Evolutionary conservation across 2,329 filamentous ascomycete genomes (phyloP).

Genomic region (Penicillium sp.): DNA sequence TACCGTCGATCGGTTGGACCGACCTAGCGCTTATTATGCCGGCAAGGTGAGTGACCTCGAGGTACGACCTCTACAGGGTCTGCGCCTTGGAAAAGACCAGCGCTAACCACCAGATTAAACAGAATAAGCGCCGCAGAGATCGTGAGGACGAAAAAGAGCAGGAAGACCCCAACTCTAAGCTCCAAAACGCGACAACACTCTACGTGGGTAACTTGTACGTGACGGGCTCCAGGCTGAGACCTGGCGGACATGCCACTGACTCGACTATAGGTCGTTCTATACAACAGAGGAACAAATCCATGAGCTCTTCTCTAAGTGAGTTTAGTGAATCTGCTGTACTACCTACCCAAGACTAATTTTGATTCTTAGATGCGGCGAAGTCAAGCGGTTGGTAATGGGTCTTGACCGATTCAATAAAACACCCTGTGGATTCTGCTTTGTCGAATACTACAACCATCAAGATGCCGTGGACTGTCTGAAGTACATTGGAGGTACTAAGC

Average conservation of each 20-base stretch:
- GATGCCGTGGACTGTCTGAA: constrained; percentile 98
- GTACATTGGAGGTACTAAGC: constrained; percentile 95
- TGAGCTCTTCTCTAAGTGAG: constrained; percentile 85
- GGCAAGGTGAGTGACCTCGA: constrained; percentile 62
- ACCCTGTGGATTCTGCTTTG: constrained; percentile 98
- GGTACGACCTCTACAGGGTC: background rate
- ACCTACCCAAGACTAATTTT: constrained; percentile 5
- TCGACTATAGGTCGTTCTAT: constrained; percentile 75
- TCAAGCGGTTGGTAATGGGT: constrained; percentile 97
- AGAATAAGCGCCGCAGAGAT: constrained; percentile 73
- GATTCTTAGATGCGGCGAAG: constrained; percentile 72
- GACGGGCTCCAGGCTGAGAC: constrained; percentile 2
- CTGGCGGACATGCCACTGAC: constrained; percentile 14
- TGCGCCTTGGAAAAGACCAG: background rate
- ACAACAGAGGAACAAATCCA: constrained; percentile 99
- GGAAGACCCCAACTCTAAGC: constrained; percentile 70
- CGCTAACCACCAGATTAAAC: constrained; percentile 10
- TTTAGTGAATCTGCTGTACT: background rate
- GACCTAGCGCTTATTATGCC: constrained; percentile 89
- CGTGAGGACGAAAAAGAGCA: constrained; percentile 52
- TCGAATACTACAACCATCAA: constrained; percentile 98
- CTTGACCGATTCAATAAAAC: constrained; percentile 97
- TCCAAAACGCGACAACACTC: constrained; percentile 86
- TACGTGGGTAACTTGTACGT: constrained; percentile 93
- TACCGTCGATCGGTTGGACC: constrained; percentile 90